phyloP scores from a whole-genome alignment of 257 asterid species.

The Salvia miltiorrhiza region DNA sequence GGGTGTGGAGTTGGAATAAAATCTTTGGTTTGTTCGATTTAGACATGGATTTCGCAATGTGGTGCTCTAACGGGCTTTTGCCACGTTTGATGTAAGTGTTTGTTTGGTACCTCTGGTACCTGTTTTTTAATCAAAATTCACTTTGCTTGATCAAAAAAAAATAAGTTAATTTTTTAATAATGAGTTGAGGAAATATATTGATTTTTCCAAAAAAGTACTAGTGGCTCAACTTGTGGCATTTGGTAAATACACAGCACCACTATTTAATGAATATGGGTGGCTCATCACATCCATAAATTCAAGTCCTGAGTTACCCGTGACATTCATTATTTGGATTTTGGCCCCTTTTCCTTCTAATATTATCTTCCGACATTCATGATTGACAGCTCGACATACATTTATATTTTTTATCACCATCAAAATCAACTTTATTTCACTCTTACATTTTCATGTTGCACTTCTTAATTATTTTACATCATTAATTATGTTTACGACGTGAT shows the following conservation, averaged over 20 bases:
- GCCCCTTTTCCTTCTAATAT: neutral
- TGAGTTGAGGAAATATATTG: neutral
- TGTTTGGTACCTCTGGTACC: too few species aligned
- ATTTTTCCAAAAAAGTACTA: neutral
- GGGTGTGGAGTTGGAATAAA: too few species aligned
- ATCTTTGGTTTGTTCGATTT: too few species aligned
- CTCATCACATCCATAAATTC: slow-evolving; percentile 12
- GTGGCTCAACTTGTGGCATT: neutral
- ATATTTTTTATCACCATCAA: neutral
- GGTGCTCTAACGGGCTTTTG: too few species aligned
- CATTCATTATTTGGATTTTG: neutral
- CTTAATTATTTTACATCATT: too few species aligned
- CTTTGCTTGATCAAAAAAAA: too few species aligned
- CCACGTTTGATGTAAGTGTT: too few species aligned
- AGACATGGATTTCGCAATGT: too few species aligned
- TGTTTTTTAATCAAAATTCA: too few species aligned
- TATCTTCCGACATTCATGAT: neutral
- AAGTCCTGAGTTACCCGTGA: slow-evolving; percentile 15
- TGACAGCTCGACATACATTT: neutral
- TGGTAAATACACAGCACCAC: neutral
- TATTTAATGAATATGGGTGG: slow-evolving; percentile 9
- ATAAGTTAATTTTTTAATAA: neutral
- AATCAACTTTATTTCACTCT: neutral
- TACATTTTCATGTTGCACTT: neutral
- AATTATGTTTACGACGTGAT: too few species aligned